Evolutionary conservation across 2,329 filamentous ascomycete genomes (phyloP).

Genomic region (Rhinocladiella mackenziei): DNA sequence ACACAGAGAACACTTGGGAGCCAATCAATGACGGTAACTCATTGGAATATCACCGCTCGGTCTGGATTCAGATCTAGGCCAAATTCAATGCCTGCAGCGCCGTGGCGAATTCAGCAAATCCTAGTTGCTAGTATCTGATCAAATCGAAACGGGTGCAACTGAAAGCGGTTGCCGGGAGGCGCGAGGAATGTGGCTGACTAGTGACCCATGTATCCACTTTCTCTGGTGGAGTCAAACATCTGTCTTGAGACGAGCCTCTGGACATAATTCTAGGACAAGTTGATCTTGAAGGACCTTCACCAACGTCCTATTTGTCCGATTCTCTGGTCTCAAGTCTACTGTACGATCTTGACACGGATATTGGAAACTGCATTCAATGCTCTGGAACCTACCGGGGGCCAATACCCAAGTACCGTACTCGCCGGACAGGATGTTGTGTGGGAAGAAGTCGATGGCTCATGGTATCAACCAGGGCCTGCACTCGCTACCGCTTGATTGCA

Average conservation of each 20-base stretch:
- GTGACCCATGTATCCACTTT: conserved; percentile 15
- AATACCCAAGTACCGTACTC: neutral
- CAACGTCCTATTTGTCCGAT: neutral
- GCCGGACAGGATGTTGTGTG: too few species aligned
- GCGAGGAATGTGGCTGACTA: conserved; percentile 22
- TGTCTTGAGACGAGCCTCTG: neutral
- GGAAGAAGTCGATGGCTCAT: neutral
- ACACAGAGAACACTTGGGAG: conserved; percentile 21
- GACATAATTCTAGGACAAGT: neutral
- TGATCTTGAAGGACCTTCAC: conserved; percentile 1
- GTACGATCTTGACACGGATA: neutral
- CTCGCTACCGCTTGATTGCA: conserved; percentile 1
- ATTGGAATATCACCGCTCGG: conserved; percentile 14
- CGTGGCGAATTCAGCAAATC: neutral
- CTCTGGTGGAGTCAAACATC: conserved; percentile 8
- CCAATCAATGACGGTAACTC: conserved; percentile 10
- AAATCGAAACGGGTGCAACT: neutral
- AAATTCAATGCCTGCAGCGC: conserved; percentile 11
- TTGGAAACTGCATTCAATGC: neutral
- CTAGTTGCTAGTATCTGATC: conserved; percentile 2
- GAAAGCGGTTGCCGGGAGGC: conserved; percentile 1
- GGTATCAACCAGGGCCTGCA: neutral
- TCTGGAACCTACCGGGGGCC: neutral
- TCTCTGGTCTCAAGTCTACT: neutral
- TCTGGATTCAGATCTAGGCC: conserved; percentile 16